phyloP scores from a whole-genome alignment of 805 yeast species.

The Wickerhamomyces bovis region DNA sequence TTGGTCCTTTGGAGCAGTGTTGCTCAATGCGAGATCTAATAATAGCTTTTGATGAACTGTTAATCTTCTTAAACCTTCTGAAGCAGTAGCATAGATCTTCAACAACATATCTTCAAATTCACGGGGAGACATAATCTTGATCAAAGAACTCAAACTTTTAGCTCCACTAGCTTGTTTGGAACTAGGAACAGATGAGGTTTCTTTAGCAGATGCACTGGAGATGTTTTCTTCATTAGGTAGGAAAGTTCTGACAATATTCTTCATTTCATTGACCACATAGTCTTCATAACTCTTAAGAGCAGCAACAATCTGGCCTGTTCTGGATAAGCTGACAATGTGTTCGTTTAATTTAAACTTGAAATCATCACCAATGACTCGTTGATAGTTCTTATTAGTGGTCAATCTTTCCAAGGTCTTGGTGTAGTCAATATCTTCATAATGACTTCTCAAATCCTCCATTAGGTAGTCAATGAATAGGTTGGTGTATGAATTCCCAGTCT shows the following conservation, averaged over 20 bases:
- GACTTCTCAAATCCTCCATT: constrained; percentile 54
- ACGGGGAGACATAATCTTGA: constrained; percentile 61
- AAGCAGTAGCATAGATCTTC: constrained; percentile 52
- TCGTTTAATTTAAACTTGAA: constrained; percentile 39
- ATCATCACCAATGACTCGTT: constrained; percentile 31
- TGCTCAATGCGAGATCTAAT: constrained; percentile 59
- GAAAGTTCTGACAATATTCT: constrained; percentile 58
- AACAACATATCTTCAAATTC: constrained; percentile 73
- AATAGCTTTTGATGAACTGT: constrained; percentile 74
- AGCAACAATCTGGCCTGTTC: constrained; percentile 53
- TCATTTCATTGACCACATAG: constrained; percentile 61
- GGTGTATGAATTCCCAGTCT: constrained; percentile 65
- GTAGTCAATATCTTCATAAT: constrained; percentile 43
- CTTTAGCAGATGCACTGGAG: constrained; percentile 11
- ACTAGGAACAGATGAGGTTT: constrained; percentile 5
- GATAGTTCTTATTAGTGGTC: constrained; percentile 24
- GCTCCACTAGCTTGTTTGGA: constrained; percentile 17
- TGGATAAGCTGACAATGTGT: constrained; percentile 49
- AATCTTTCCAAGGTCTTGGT: constrained; percentile 46
- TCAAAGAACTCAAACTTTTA: constrained; percentile 32
- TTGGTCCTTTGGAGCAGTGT: constrained; percentile 27
- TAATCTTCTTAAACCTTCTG: constrained; percentile 69
- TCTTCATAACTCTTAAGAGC: constrained; percentile 67
- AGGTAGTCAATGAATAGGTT: constrained; percentile 49
- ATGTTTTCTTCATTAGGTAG: constrained; percentile 46